Percentiles rank a stretch among this genome's conserved stretches.
Conservation (phyloP, 495 filamentous ascomycete species). For the Sordaria brevicollis region DNA sequence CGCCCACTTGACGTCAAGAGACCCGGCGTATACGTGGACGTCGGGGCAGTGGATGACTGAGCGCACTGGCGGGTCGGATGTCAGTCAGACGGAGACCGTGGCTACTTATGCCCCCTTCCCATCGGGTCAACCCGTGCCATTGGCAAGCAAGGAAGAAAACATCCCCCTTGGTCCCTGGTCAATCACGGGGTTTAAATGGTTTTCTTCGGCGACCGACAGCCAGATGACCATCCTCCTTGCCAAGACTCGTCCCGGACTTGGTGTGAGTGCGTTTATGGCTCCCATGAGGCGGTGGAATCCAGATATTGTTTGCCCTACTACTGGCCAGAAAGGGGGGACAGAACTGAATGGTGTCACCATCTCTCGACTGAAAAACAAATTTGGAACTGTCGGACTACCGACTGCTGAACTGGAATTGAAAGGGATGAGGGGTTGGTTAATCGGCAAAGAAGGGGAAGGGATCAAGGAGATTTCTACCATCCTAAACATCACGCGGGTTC, state of each 20-base stretch:
- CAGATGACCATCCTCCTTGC: slow-evolving; percentile 62
- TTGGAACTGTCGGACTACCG: slow-evolving; percentile 58
- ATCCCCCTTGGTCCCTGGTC: slow-evolving; percentile 47
- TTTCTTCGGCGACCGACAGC: slow-evolving; percentile 64
- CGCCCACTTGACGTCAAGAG: slow-evolving; percentile 39
- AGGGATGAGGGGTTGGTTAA: slow-evolving; percentile 50
- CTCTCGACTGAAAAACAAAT: slow-evolving; percentile 57
- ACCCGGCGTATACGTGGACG: slow-evolving; percentile 55
- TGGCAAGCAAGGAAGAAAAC: slow-evolving; percentile 18
- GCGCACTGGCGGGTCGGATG: slow-evolving; percentile 63
- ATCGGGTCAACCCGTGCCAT: slow-evolving; percentile 1
- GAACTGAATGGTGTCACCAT: slow-evolving; percentile 58
- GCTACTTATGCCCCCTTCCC: slow-evolving; percentile 17
- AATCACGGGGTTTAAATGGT: slow-evolving; percentile 67
- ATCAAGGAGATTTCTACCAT: slow-evolving; percentile 55
- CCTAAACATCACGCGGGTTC: slow-evolving; percentile 58
- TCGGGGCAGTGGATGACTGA: slow-evolving; percentile 85
- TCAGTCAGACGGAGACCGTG: slow-evolving; percentile 62
- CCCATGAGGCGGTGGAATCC: slow-evolving; percentile 44
- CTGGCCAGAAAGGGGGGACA: slow-evolving; percentile 17
- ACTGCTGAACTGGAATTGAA: slow-evolving; percentile 59
- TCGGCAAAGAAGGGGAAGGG: slow-evolving; percentile 54
- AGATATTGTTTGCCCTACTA: slow-evolving; percentile 14
- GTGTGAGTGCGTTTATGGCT: slow-evolving; percentile 56
- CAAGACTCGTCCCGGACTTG: slow-evolving; percentile 39